phyloP scores from a whole-genome alignment of 805 yeast genomes.

The Saturnispora zaruensis region DNA sequence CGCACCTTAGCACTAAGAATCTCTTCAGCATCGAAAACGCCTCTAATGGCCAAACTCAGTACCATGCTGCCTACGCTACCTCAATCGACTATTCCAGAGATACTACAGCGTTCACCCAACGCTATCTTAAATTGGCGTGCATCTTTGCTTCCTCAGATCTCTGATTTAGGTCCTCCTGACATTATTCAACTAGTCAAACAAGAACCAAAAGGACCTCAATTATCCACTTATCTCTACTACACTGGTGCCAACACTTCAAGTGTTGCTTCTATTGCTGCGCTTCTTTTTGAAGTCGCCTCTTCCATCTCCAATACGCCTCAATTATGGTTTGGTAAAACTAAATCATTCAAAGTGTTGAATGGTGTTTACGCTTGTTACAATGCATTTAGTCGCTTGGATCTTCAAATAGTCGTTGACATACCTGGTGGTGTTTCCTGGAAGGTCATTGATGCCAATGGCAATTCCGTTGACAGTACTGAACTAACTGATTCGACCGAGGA shows the following conservation, averaged over 20 bases:
- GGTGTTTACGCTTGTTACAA: constrained; percentile 63
- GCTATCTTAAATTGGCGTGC: constrained; percentile 57
- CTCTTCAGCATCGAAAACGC: background rate
- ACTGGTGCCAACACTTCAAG: constrained; percentile 71
- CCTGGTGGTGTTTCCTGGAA: constrained; percentile 65
- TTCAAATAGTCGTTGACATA: constrained; percentile 61
- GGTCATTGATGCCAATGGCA: constrained; percentile 44
- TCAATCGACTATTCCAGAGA: constrained; percentile 28
- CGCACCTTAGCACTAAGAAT: background rate
- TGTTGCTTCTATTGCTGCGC: constrained; percentile 72
- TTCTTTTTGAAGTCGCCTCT: constrained; percentile 58
- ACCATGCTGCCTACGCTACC: background rate
- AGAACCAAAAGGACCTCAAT: constrained; percentile 14
- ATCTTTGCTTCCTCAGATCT: constrained; percentile 46
- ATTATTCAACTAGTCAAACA: constrained; percentile 41
- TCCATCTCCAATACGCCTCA: constrained; percentile 55
- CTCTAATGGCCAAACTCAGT: background rate
- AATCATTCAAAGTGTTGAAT: constrained; percentile 61
- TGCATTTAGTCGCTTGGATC: constrained; percentile 52
- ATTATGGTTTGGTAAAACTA: constrained; percentile 72
- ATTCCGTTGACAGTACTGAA: constrained; percentile 30
- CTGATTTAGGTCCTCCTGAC: constrained; percentile 69
- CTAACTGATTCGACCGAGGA: constrained; percentile 1
- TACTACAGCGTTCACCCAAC: constrained; percentile 41
- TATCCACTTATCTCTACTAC: constrained; percentile 58